Conservation (phyloP, 257 asterid genomes). For the Catharanthus roseus region DNA sequence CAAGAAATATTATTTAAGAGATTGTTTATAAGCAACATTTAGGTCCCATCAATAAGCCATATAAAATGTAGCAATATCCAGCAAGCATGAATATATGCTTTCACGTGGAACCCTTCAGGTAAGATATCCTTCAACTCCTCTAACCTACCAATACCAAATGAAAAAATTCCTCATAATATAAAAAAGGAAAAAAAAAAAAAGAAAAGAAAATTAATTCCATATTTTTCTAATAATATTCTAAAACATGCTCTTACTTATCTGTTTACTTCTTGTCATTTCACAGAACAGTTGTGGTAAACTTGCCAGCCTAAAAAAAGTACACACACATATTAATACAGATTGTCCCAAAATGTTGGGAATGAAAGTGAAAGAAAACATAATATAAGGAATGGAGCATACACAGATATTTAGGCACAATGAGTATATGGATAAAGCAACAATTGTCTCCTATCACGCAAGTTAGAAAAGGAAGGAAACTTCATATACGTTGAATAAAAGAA, state of each 20-base stretch:
- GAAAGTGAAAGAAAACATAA: neutral
- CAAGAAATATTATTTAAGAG: no score
- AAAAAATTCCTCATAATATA: no score
- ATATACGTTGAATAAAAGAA: neutral
- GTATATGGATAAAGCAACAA: neutral
- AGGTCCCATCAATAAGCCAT: no score
- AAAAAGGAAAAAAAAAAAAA: no score
- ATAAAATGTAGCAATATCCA: no score
- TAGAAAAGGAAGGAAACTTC: neutral
- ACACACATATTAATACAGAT: conserved; percentile 93
- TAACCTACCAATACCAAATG: no score
- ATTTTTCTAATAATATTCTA: no score
- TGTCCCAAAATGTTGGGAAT: conserved; percentile 49
- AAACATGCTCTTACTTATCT: neutral
- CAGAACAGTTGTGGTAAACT: conserved; percentile 20
- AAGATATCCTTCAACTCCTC: no score
- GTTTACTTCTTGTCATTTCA: neutral
- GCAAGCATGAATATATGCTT: no score
- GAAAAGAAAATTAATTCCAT: no score
- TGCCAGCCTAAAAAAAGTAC: conserved; percentile 98
- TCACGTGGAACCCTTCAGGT: no score
- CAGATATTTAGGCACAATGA: neutral
- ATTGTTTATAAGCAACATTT: no score
- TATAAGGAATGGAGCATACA: neutral
- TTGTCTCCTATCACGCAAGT: neutral